A percentile compares a stretch with the other conserved stretches of the same genome.
Evolutionary conservation across 768 basidiomycete genomes (phyloP).

Genomic region (Baorangia bicolor): DNA sequence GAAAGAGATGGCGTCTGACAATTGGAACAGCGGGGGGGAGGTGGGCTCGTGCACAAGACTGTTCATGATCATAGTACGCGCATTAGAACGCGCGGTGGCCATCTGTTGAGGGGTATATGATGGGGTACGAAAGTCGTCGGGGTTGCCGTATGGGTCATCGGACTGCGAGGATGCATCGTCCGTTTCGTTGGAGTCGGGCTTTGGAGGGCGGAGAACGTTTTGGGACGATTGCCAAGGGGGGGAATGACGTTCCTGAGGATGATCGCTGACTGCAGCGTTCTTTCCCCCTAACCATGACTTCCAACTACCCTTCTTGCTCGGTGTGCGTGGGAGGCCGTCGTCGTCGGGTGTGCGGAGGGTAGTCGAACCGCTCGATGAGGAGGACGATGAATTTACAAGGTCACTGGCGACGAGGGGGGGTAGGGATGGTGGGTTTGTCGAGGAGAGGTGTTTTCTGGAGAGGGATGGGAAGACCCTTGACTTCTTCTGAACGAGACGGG

Average conservation of each 20-base stretch:
- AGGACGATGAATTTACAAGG: conserved; percentile 54
- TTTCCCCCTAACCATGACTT: conserved; percentile 52
- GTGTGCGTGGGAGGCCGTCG: conserved; percentile 38
- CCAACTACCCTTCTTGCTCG: conserved; percentile 51
- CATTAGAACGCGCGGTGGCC: conserved; percentile 37
- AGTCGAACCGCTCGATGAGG: conserved; percentile 56
- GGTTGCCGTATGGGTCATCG: conserved; percentile 33
- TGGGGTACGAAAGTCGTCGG: conserved; percentile 16
- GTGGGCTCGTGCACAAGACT: conserved; percentile 40
- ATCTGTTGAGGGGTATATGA: conserved; percentile 26
- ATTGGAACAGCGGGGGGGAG: conserved; percentile 50
- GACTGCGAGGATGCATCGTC: conserved; percentile 40
- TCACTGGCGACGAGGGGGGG: conserved; percentile 29
- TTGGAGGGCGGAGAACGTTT: conserved; percentile 21
- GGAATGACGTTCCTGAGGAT: conserved; percentile 23
- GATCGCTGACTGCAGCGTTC: conserved; percentile 30
- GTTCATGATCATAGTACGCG: conserved; percentile 46
- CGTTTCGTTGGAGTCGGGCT: conserved; percentile 22
- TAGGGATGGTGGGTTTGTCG: conserved; percentile 13
- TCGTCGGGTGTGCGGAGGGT: conserved; percentile 62
- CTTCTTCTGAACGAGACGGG: conserved; percentile 23
- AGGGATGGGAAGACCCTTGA: conserved; percentile 26
- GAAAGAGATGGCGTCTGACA: conserved; percentile 38
- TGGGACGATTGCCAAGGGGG: conserved; percentile 34
- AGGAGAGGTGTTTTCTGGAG: conserved; percentile 26